phyloP scores from a whole-genome alignment of 176 grass and related monocot genomes.

The Lolium multiflorum region DNA sequence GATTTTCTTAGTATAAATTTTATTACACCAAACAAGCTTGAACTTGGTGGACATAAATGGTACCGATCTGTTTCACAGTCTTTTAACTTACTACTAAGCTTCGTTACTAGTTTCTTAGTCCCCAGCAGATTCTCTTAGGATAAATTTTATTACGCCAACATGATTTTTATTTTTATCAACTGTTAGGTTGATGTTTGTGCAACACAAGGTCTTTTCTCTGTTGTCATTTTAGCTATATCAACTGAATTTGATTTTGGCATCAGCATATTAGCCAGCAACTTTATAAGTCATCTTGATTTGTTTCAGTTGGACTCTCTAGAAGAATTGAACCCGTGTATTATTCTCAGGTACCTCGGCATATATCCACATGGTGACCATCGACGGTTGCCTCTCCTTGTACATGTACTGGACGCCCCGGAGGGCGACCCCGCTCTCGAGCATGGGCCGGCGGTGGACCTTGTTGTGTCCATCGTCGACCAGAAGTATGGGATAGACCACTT shows the following conservation, averaged over 20 bases:
- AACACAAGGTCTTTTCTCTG: not conserved
- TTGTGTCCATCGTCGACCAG: conserved; percentile 3
- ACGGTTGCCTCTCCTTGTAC: conserved; percentile 30
- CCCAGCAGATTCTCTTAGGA: too few relatives aligned
- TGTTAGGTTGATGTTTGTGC: too few relatives aligned
- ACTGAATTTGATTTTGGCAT: not conserved
- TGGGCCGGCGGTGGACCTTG: not conserved
- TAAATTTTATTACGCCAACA: not conserved
- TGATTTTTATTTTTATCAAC: too few relatives aligned
- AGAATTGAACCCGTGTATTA: not conserved
- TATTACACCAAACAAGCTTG: not conserved
- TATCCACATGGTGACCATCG: conserved; percentile 17
- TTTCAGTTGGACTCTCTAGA: not conserved
- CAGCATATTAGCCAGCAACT: not conserved
- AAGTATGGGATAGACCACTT: not conserved
- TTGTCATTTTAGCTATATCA: not conserved
- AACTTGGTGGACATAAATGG: conserved; percentile 36
- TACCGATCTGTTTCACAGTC: not conserved
- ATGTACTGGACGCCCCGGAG: not conserved
- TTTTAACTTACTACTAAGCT: not conserved
- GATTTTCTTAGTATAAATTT: too few relatives aligned
- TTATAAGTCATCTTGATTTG: not conserved
- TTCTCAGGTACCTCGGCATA: conserved; percentile 22
- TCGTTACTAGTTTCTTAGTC: not conserved
- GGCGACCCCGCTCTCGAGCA: not conserved